Percentiles rank a stretch among this genome's conserved stretches.
Evolutionary conservation across 1,139 yeast genomes (phyloP).

Genomic region (Nakaseomyces nivariensis): DNA sequence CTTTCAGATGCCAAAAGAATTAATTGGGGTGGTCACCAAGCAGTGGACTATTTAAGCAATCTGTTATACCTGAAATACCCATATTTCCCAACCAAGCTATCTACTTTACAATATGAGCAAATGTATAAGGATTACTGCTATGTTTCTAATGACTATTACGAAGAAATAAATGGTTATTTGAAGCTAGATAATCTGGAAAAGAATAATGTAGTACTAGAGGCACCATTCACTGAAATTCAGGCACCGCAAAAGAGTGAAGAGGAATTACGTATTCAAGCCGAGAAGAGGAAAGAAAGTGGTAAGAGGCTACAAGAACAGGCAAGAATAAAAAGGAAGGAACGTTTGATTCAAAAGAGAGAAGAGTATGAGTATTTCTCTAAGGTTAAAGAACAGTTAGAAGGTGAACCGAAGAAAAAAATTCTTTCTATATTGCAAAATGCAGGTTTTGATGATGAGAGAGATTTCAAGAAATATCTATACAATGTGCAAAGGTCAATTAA

Average conservation of each 20-base stretch:
- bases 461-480: constrained; percentile 57
- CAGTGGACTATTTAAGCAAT: constrained; percentile 53
- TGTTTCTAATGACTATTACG: constrained; percentile 56
- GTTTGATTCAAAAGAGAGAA: constrained; percentile 67
- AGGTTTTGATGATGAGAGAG: constrained; percentile 68
- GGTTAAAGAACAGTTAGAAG: constrained; percentile 44
- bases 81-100: constrained; percentile 69
- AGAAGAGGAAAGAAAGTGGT: constrained; percentile 78
- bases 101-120: constrained; percentile 52
- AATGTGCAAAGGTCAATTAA: constrained; percentile 61
- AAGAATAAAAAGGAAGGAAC: constrained; percentile 70
- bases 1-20: constrained; percentile 66
- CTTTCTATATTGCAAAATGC: constrained; percentile 49
- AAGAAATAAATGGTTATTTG: constrained; percentile 49
- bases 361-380: constrained; percentile 64
- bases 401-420: constrained; percentile 37
- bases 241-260: constrained; percentile 75
- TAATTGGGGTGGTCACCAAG: constrained; percentile 84
- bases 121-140: constrained; percentile 72
- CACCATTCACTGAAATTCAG: constrained; percentile 58
- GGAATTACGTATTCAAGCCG: constrained; percentile 67
- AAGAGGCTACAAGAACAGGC: constrained; percentile 89
- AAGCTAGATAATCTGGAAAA: constrained; percentile 54
- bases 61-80: constrained; percentile 80
- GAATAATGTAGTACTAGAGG: constrained; percentile 70